A percentile compares a stretch with the other conserved stretches of the same genome.
phyloP scores from a whole-genome alignment of 2,329 filamentous ascomycete species.

The Botrytis fabae region DNA sequence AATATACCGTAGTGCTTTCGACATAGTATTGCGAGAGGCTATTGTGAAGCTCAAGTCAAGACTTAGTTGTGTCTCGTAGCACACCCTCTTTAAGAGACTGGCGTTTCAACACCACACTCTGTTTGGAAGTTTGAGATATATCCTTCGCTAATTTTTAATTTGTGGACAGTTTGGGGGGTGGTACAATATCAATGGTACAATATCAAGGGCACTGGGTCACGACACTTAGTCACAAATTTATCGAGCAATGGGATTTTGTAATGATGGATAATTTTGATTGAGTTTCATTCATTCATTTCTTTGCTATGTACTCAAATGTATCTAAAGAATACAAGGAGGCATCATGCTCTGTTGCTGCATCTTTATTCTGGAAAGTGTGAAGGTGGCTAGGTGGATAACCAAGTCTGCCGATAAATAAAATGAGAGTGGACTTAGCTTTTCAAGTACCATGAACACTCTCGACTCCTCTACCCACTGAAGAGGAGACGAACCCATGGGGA shows the following conservation, averaged over 20 bases:
- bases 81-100: background rate
- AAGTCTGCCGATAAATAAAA: background rate
- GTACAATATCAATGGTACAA: too few relatives aligned
- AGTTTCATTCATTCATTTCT: background rate
- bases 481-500: background rate
- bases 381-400: background rate
- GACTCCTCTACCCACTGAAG: background rate
- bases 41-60: background rate
- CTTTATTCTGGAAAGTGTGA: background rate
- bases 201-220: background rate
- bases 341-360: background rate
- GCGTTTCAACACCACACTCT: background rate
- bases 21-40: too few relatives aligned
- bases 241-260: background rate
- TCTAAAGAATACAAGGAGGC: background rate
- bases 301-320: background rate
- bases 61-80: background rate
- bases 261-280: background rate
- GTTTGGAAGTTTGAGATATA: background rate
- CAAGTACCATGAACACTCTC: background rate
- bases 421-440: constrained; percentile 18
- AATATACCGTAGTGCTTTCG: too few relatives aligned
- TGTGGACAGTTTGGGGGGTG: background rate
- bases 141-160: background rate
- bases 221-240: background rate